These are phyloP conservation scores for Protomyces lactucae-debilis DNA, from an alignment of 1,139 yeast species.

Conservation along the genomic window DNA sequence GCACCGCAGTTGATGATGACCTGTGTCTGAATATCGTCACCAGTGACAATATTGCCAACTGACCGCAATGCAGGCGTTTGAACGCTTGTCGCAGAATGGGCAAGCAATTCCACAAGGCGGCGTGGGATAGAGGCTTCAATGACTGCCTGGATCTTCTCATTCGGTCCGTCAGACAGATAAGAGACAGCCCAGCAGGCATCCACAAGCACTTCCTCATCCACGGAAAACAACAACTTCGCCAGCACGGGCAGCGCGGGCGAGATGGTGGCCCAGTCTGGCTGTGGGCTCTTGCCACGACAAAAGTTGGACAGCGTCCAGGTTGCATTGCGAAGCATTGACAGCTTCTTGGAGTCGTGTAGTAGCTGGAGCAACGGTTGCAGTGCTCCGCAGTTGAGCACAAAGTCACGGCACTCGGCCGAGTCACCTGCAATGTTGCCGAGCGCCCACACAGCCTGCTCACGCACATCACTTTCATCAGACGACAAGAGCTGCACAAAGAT, in stretches of 20 bases:
- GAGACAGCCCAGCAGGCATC: conserved; percentile 99
- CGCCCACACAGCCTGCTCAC: conserved; percentile 99
- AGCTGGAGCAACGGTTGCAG: conserved; percentile 80
- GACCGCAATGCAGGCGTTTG: conserved; percentile 98
- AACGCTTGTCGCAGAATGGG: conserved; percentile 72
- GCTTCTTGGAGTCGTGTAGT: conserved; percentile 73
- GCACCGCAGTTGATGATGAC: conserved; percentile 92
- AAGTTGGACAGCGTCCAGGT: conserved; percentile 96
- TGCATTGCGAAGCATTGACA: conserved; percentile 83
- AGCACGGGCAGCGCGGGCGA: conserved; percentile 85
- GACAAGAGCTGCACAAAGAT: conserved; percentile 74
- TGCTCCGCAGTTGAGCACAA: conserved; percentile 76
- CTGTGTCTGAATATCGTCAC: conserved; percentile 92
- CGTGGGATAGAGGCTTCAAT: conserved; percentile 94
- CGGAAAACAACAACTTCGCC: conserved; percentile 82
- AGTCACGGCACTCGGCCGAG: conserved; percentile 81
- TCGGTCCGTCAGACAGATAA: conserved; percentile 85
- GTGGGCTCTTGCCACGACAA: conserved; percentile 95
- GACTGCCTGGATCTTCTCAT: conserved; percentile 92
- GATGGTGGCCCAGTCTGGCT: conserved; percentile 85
- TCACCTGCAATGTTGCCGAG: conserved; percentile 98
- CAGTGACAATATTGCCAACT: conserved; percentile 96
- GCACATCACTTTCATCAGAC: conserved; percentile 81
- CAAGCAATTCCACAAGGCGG: conserved; percentile 74
- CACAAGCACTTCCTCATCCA: conserved; percentile 86